phyloP scores from a whole-genome alignment of 2,329 filamentous ascomycete genomes.

The Diaporthe sp. region DNA sequence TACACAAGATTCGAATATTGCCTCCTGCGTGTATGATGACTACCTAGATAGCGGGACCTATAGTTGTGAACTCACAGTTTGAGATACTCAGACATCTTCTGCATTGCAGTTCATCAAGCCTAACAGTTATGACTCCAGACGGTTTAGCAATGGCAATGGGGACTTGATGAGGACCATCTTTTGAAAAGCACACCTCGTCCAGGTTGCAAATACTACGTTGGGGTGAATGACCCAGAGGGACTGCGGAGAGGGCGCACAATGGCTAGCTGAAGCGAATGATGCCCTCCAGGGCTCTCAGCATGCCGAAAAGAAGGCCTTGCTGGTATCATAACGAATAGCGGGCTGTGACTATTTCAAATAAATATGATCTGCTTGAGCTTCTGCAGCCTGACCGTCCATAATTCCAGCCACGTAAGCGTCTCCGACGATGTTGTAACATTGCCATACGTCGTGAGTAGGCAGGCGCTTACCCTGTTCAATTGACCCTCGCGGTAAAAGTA shows the following conservation, averaged over 20 bases:
- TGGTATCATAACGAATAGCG: neutral
- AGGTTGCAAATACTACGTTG: too few species aligned
- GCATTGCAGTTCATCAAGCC: too few species aligned
- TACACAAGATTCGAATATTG: too few species aligned
- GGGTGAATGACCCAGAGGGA: too few species aligned
- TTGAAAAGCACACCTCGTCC: too few species aligned
- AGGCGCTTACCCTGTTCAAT: neutral
- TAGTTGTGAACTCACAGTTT: neutral
- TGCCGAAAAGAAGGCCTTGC: neutral
- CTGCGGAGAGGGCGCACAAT: too few species aligned
- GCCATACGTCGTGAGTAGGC: too few species aligned
- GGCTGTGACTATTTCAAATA: neutral
- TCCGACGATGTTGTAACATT: neutral
- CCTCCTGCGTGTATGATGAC: too few species aligned
- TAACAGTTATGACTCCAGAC: too few species aligned
- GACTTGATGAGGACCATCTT: too few species aligned
- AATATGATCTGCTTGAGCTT: neutral
- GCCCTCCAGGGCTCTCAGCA: neutral
- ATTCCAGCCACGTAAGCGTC: conserved; percentile 13
- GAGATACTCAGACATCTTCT: neutral
- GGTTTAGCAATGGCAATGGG: too few species aligned
- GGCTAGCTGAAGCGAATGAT: too few species aligned
- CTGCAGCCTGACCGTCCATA: neutral
- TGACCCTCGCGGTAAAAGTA: neutral
- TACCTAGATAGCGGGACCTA: neutral